Base-by-base conservation (phyloP, 768 basidiomycete species). In the Termitomyces sp. region DNA sequence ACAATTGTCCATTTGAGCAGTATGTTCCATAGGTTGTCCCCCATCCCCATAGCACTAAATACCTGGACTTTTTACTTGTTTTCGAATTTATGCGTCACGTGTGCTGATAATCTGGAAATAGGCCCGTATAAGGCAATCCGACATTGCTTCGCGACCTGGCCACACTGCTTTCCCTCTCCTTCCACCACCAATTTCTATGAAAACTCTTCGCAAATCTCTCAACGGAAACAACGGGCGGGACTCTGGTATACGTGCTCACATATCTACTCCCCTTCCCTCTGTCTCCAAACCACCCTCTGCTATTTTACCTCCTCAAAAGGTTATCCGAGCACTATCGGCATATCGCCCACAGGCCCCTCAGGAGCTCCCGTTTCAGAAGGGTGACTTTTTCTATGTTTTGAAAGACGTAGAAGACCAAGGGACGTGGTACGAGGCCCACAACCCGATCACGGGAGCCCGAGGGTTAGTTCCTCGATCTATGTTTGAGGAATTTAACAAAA, bases 351-450 rank as follows among this genome's bases (percentile, higher is more conserved):
- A 81, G 57, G 81, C 84, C 0, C 92, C 94, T 2, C 87, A 92
- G 68, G 87, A 98, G 64, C 85, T 99, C 44, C 83, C 90, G 31
- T 98, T 98, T 71, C 77, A 83, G 62, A 90, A 90, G 73, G 97
- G 97, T 61, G 97, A 99, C 75, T 97, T 98, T 75, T 98, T 98
- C 79, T 91, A 98, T 73, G 96, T 98, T 51, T 79, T 92, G 36
- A 84, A 83, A 57, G 94, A 97, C 65, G 73, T 81, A 18, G 80
- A 84, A 50, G 65, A 73, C 42, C 68, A 77, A 20, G 79, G 76
- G 3, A 72, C 76, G 47, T 98, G 89, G 87, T 99, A 93, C 67
- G 92, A 98, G 69, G 97, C 94, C 4, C 86, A 95, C 69, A 98
- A 99, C 69, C 97, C 96, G 13, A 80, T 94, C 61, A 86, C 88